These are phyloP conservation scores for Mycena rebaudengoi DNA, from an alignment of 768 basidiomycete species.

Conservation along the genomic window DNA sequence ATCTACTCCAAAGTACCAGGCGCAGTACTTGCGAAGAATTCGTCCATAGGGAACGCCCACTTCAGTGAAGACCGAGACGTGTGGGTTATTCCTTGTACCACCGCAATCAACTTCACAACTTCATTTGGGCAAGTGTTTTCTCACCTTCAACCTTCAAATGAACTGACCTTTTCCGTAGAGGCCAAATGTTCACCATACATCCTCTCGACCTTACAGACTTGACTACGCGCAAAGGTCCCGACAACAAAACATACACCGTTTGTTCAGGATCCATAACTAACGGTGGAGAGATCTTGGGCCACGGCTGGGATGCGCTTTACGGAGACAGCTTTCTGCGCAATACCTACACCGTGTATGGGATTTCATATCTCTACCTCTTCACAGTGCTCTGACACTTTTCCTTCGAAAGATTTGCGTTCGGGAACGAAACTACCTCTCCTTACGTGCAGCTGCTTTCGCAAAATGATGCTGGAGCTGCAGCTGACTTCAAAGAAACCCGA, in stretches of 20 bases:
- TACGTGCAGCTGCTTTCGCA: too few species aligned
- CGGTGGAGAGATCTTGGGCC: background rate
- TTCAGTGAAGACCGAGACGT: slow-evolving; percentile 6
- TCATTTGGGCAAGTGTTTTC: slow-evolving; percentile 1
- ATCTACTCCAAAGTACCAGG: slow-evolving; percentile 20
- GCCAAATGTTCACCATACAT: slow-evolving; percentile 11
- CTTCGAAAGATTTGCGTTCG: too few species aligned
- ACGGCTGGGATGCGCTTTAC: background rate
- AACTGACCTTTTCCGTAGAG: background rate
- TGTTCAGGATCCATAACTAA: slow-evolving; percentile 11
- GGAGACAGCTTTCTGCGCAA: slow-evolving; percentile 22
- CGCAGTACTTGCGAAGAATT: slow-evolving; percentile 13
- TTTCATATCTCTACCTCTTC: background rate
- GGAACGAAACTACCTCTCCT: too few species aligned
- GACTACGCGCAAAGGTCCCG: background rate
- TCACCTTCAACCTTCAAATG: background rate
- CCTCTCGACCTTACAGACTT: slow-evolving; percentile 21
- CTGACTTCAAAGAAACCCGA: too few species aligned
- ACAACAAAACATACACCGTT: slow-evolving; percentile 8
- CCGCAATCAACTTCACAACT: background rate
- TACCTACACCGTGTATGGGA: slow-evolving; percentile 17
- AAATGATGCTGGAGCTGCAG: too few species aligned
- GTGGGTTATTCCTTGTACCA: slow-evolving; percentile 18
- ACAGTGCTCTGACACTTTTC: background rate
- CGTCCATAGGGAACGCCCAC: background rate